A percentile compares a stretch with the other conserved stretches of the same genome.
Conservation (phyloP, 495 filamentous ascomycete genomes). For the Aspergillus asperescens region DNA sequence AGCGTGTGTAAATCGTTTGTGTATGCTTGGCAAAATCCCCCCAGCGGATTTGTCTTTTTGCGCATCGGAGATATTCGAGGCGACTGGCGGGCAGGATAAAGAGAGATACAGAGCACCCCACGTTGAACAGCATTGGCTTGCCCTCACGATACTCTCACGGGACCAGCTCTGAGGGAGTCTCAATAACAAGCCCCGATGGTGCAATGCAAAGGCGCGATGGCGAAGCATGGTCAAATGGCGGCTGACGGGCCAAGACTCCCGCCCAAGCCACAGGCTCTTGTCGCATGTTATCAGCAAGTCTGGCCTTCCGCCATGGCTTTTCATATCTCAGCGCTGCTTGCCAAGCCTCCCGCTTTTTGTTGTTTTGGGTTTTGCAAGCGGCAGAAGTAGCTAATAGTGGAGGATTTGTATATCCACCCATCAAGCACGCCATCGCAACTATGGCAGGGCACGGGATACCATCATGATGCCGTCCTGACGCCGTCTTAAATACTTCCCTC, state of each 20-base stretch:
- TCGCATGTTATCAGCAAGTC: background rate
- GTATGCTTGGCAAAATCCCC: no score
- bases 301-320: slow-evolving; percentile 1
- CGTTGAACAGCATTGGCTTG: no score
- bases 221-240: slow-evolving; percentile 7
- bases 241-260: background rate
- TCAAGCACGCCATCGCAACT: background rate
- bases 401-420: no score
- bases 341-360: background rate
- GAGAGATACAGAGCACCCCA: no score
- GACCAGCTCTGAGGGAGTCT: no score
- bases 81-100: no score
- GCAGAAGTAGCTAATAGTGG: background rate
- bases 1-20: no score
- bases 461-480: no score
- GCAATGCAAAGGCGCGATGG: slow-evolving; percentile 11
- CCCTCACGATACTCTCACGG: no score
- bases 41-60: no score
- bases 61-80: no score
- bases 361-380: background rate
- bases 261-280: background rate
- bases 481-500: no score
- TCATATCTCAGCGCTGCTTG: background rate
- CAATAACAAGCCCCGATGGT: slow-evolving; percentile 6
- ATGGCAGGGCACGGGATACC: background rate